Percentiles rank a stretch among this genome's conserved stretches.
These are phyloP conservation scores for Parathielavia hyrcaniae DNA, from an alignment of 495 filamentous ascomycete species.

Conservation along the genomic window DNA sequence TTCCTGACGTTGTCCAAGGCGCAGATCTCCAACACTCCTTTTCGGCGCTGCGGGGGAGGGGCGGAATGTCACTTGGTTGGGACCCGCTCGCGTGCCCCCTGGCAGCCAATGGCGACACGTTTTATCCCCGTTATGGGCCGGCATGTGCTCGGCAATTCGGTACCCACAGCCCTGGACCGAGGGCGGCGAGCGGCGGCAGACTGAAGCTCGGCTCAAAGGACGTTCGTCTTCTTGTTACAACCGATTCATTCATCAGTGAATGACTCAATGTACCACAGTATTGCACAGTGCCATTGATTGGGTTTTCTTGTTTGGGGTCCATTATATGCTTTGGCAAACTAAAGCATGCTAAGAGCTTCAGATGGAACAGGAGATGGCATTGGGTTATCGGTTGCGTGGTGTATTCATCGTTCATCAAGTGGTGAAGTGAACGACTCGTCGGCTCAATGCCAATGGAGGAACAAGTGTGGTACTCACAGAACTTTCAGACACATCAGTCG, in stretches of 20 bases:
- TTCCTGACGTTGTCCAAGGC: constrained; percentile 19
- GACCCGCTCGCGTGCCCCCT: neutral
- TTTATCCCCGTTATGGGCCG: constrained; percentile 2
- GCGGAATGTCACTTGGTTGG: neutral
- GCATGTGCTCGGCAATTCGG: constrained; percentile 31
- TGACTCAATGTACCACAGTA: too few relatives aligned
- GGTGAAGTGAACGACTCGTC: too few relatives aligned
- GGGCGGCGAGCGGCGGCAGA: constrained; percentile 13
- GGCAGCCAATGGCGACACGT: neutral
- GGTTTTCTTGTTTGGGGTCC: neutral
- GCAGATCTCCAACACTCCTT: constrained; percentile 20
- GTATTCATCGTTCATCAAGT: too few relatives aligned
- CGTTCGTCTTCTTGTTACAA: too few relatives aligned
- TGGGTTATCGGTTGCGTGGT: too few relatives aligned
- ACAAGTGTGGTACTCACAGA: neutral
- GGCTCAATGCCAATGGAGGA: too few relatives aligned
- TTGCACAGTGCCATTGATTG: neutral
- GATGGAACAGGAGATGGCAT: too few relatives aligned
- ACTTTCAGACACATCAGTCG: neutral
- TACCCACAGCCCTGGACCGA: constrained; percentile 14
- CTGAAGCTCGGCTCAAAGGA: constrained; percentile 24
- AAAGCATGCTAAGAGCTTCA: too few relatives aligned
- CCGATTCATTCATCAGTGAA: too few relatives aligned
- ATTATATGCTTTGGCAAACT: too few relatives aligned
- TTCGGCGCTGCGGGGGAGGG: constrained; percentile 23